Evolutionary conservation across 1,284 basidiomycete genomes (phyloP).

Genomic region (Ustilago sp.): DNA sequence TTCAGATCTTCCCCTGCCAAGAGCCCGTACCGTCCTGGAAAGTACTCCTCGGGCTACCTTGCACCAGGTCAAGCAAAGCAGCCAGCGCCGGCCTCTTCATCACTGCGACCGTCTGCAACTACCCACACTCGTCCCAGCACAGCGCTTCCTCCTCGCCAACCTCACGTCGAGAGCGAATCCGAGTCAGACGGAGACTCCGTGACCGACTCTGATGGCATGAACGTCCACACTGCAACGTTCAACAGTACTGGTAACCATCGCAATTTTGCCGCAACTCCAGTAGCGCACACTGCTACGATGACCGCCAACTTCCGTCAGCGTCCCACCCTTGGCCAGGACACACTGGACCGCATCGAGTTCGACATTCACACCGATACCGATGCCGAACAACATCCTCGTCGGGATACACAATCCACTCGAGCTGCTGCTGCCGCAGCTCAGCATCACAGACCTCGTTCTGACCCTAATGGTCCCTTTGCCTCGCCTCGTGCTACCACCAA

Average conservation of each 20-base stretch:
- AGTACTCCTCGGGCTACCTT: conserved; percentile 23
- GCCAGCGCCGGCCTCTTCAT: conserved; percentile 7
- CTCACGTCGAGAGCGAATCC: conserved; percentile 45
- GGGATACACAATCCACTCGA: conserved; percentile 9
- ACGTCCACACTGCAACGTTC: conserved; percentile 29
- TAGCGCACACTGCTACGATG: conserved; percentile 40
- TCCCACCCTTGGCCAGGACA: conserved; percentile 46
- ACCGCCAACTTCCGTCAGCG: conserved; percentile 33
- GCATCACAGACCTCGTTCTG: conserved; percentile 21
- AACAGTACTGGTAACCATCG: conserved; percentile 56
- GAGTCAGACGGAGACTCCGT: conserved; percentile 42
- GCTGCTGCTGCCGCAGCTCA: conserved; percentile 7
- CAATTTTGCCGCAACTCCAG: conserved; percentile 47
- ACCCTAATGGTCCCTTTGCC: conserved; percentile 37
- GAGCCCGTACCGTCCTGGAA: conserved; percentile 41
- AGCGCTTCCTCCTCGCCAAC: conserved; percentile 20
- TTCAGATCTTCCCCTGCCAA: conserved; percentile 34
- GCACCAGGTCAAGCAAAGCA: conserved; percentile 5
- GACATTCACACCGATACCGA: conserved; percentile 45
- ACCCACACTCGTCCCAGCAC: conserved; percentile 17
- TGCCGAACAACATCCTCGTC: conserved; percentile 25
- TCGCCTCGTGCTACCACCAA: conserved; percentile 36
- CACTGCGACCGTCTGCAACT: conserved; percentile 1
- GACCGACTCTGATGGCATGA: conserved; percentile 40
- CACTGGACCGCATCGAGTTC: conserved; percentile 48